phyloP scores from a whole-genome alignment of 495 filamentous ascomycete genomes.

The Neurospora sp. region DNA sequence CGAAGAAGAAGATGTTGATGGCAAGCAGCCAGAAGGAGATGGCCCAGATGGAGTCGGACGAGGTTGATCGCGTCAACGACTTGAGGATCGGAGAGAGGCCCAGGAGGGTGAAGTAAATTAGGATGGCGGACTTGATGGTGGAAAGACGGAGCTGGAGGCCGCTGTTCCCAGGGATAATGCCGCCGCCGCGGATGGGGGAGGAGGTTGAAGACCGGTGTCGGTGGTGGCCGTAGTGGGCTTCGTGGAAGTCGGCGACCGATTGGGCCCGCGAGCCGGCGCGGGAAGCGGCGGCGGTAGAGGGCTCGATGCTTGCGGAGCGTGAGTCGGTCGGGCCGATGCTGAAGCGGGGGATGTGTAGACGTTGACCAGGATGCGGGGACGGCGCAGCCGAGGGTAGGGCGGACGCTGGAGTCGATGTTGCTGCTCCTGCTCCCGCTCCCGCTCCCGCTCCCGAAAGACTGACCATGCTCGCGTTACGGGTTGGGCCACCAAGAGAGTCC shows the following conservation, averaged over 20 bases:
- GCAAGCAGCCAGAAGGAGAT: conserved; percentile 86
- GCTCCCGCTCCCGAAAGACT: conserved; percentile 16
- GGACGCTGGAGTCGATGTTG: conserved; percentile 2
- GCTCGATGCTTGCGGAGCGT: conserved; percentile 26
- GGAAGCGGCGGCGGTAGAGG: conserved; percentile 22
- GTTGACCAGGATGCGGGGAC: conserved; percentile 20
- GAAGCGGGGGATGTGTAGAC: conserved; percentile 8
- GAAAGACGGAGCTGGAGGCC: conserved; percentile 31
- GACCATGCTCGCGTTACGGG: conserved; percentile 14
- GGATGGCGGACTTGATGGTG: conserved; percentile 72
- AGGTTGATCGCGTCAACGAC: conserved; percentile 83
- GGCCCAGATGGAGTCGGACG: conserved; percentile 90
- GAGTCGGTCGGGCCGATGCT: conserved; percentile 12
- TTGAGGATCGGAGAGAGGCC: conserved; percentile 91
- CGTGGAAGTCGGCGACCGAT: background rate
- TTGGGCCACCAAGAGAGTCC: conserved; percentile 10
- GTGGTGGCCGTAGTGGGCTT: background rate
- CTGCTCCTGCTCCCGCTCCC: background rate
- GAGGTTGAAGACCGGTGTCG: background rate
- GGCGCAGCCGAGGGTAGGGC: conserved; percentile 27
- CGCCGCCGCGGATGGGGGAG: background rate
- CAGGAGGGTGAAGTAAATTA: conserved; percentile 86
- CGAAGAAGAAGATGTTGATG: conserved; percentile 95
- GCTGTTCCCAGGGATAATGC: conserved; percentile 10
- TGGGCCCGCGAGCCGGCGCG: background rate